phyloP scores from a whole-genome alignment of 2,329 filamentous ascomycete genomes.

The Phaeoacremonium minimum region DNA sequence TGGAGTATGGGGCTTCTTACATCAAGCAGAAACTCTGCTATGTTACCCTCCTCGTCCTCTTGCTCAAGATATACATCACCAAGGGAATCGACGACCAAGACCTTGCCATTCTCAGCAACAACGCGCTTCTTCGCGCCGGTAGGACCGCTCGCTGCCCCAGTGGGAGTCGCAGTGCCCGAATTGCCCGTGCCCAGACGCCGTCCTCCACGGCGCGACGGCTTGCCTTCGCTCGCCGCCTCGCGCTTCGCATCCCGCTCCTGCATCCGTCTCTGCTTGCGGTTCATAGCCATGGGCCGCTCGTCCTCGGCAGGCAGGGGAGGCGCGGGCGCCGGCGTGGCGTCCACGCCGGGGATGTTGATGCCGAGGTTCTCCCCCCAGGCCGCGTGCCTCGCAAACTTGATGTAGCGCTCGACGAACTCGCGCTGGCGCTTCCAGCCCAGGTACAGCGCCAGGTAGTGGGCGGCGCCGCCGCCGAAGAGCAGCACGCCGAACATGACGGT shows the following conservation, averaged over 20 bases:
- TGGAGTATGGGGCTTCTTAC: slow-evolving; percentile 48
- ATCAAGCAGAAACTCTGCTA: slow-evolving; percentile 81
- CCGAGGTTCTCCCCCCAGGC: slow-evolving; percentile 84
- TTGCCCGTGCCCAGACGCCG: slow-evolving; percentile 25
- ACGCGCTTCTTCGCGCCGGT: slow-evolving; percentile 81
- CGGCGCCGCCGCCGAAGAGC: slow-evolving; percentile 74
- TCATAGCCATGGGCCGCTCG: slow-evolving; percentile 56
- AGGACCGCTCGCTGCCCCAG: slow-evolving; percentile 52
- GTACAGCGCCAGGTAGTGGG: slow-evolving; percentile 82
- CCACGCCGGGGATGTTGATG: slow-evolving; percentile 61
- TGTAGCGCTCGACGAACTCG: slow-evolving; percentile 89
- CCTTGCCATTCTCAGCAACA: slow-evolving; percentile 90
- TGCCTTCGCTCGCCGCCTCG: slow-evolving; percentile 44
- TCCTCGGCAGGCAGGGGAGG: slow-evolving; percentile 39
- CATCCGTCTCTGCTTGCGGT: slow-evolving; percentile 81
- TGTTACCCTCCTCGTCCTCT: slow-evolving; percentile 78
- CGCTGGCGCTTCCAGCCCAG: slow-evolving; percentile 86
- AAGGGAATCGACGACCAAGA: slow-evolving; percentile 84
- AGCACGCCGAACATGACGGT: slow-evolving; percentile 80
- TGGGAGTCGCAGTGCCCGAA: slow-evolving; percentile 48
- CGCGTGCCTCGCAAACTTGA: slow-evolving; percentile 79
- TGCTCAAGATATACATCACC: slow-evolving; percentile 96
- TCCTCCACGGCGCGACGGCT: slow-evolving; percentile 26
- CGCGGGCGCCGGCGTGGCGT: slow-evolving; percentile 34
- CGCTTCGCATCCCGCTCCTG: slow-evolving; percentile 82